Evolutionary conservation across 345 rosid genomes (phyloP), one percentile per base, ranked within the genome.

Genomic region (Brassica juncea): DNA sequence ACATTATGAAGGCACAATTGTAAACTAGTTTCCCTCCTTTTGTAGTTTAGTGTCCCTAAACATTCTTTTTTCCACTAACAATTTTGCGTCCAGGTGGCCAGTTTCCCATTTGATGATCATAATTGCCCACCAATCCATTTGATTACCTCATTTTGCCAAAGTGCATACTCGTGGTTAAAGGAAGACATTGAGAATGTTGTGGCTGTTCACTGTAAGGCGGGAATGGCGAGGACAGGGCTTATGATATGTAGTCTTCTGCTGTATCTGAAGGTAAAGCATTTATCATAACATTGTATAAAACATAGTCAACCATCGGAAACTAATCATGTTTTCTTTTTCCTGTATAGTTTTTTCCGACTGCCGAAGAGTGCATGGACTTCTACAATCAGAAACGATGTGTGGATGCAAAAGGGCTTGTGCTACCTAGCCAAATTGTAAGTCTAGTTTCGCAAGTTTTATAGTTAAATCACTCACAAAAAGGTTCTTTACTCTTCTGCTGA

Each of bases 181-280:
- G 90, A 90, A 76, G 97, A 92, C 81, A 90, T 92, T 66, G 97
- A 92, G 90, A 92, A 92, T 83, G 97, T 92, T 74, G 94, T 92
- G 74, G 97, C 83, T 76, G 97, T 92, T 73, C 97, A 92, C 84
- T 92, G 97, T 79, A 92, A 92, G 82, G 97, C 97, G 73, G 97
- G 97, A 75, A 92, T 92, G 97, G 97, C 97, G 15, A 86, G 97
- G 88, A 92, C 97, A 10, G 97, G 97, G 63, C 85, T 92, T 81
- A 92, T 92, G 97, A 92, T 92, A 77, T 92, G 93, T 79, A 89
- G 97, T 87, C 92, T 92, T 84, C 89, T 92, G 37, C 70, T 92
- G 71, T 92, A 89, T 82, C 77, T 92, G 66, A 92, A 92, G 88
- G 97, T 88, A 80, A 74, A 69, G 0, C 28, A 23, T 21, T 16